Evolutionary conservation across 106 monocot genomes (phyloP).

Genomic region (Dendrobium huoshanense): DNA sequence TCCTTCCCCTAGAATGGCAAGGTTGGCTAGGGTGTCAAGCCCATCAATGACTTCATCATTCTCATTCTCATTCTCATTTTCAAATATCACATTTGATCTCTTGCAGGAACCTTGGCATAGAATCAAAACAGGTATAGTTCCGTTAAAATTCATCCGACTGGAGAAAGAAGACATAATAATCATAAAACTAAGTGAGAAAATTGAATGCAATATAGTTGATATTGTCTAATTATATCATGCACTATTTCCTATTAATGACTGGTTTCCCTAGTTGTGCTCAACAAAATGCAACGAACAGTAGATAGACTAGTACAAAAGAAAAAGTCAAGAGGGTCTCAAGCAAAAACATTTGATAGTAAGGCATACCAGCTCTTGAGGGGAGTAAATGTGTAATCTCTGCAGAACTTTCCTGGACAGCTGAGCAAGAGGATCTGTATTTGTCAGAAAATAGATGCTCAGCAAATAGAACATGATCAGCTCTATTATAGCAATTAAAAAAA

Average conservation of each 20-base stretch:
- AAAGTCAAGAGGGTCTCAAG: neutral
- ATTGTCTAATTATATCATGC: no score
- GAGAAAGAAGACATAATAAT: neutral
- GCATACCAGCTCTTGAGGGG: slow-evolving; percentile 44
- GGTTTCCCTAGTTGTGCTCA: no score
- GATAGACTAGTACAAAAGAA: neutral
- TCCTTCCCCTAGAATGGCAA: slow-evolving; percentile 68
- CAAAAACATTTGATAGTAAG: neutral
- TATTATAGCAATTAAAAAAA: neutral
- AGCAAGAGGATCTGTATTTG: slow-evolving; percentile 57
- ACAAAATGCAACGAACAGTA: no score
- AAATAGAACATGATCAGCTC: neutral
- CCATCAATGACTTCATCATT: slow-evolving; percentile 48
- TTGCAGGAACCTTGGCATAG: slow-evolving; percentile 17
- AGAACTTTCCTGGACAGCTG: slow-evolving; percentile 50
- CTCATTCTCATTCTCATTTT: slow-evolving; percentile 14
- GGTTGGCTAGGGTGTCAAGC: slow-evolving; percentile 84
- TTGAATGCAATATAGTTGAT: neutral
- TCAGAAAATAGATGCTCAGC: neutral
- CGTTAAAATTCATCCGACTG: neutral
- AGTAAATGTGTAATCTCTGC: slow-evolving; percentile 50
- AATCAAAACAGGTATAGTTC: neutral
- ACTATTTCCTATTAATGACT: no score
- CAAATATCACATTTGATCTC: slow-evolving; percentile 51
- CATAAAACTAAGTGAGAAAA: neutral